Conservation (phyloP, 2,329 filamentous ascomycete genomes). For the Nigrograna mackinnonii region DNA sequence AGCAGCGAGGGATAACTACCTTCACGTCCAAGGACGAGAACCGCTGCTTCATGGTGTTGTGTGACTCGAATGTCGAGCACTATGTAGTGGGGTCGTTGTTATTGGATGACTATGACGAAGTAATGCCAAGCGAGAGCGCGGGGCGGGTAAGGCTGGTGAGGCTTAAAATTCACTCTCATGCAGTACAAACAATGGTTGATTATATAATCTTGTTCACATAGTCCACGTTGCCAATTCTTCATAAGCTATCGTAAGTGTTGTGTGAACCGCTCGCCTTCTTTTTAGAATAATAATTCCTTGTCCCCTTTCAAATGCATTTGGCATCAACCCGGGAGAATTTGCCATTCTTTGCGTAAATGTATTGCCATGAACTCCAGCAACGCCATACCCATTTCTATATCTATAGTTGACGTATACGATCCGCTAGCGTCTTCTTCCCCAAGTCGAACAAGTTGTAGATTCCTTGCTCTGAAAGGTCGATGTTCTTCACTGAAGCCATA, state of each 20-base stretch:
- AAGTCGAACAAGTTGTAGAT: conserved; percentile 93
- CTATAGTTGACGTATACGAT: conserved; percentile 81
- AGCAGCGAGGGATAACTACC: conserved; percentile 46
- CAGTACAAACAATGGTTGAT: too few species aligned
- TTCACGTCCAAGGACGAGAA: conserved; percentile 81
- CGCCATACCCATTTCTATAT: conserved; percentile 6
- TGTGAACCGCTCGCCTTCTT: too few species aligned
- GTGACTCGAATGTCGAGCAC: too few species aligned
- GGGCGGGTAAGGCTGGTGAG: too few species aligned
- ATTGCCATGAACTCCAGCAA: conserved; percentile 7
- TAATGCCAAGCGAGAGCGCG: conserved; percentile 17
- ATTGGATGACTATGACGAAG: conserved; percentile 40
- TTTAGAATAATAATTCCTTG: too few species aligned
- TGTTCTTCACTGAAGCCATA: conserved; percentile 83
- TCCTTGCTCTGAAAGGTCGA: conserved; percentile 94
- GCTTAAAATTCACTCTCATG: too few species aligned
- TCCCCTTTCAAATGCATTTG: too few species aligned
- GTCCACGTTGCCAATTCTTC: too few species aligned
- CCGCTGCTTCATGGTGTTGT: conserved; percentile 70
- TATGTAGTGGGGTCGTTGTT: too few species aligned
- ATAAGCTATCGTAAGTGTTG: too few species aligned
- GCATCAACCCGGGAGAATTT: too few species aligned
- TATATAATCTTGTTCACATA: too few species aligned
- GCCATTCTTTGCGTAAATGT: neutral
- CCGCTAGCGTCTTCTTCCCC: conserved; percentile 87